Conservation (phyloP, 768 basidiomycete species). For the Auricularia sp. region DNA sequence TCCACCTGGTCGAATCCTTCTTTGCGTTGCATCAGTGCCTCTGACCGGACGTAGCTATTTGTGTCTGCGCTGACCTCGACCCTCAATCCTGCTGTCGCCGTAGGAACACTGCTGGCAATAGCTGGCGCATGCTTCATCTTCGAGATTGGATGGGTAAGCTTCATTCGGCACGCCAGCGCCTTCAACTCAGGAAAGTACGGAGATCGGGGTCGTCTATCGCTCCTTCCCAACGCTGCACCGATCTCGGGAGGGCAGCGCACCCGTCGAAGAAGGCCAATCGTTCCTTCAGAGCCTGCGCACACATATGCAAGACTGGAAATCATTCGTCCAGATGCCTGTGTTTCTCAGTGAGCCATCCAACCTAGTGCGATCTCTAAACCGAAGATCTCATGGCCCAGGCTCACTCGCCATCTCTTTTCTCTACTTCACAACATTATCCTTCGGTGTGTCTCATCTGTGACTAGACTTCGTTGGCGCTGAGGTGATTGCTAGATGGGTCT, state of each 20-base stretch:
- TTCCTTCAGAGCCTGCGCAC: constrained; percentile 1
- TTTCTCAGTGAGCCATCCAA: constrained; percentile 21
- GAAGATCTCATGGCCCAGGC: background rate
- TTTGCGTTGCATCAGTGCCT: background rate
- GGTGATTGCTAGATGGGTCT: constrained; percentile 38
- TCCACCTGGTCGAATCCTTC: background rate
- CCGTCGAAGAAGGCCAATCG: constrained; percentile 8
- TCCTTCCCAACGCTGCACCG: constrained; percentile 25
- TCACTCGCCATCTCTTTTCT: constrained; percentile 35
- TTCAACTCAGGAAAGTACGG: background rate
- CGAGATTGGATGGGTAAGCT: constrained; percentile 27
- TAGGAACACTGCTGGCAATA: constrained; percentile 26
- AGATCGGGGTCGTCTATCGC: constrained; percentile 29
- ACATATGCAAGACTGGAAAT: constrained; percentile 24
- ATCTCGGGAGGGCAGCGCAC: background rate
- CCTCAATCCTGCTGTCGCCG: constrained; percentile 25
- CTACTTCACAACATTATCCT: constrained; percentile 31
- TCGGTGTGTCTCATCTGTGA: constrained; percentile 13
- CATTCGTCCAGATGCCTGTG: constrained; percentile 29
- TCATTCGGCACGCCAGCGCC: too few species aligned
- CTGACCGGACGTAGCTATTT: constrained; percentile 22
- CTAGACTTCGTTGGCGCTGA: background rate
- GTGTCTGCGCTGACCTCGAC: constrained; percentile 36
- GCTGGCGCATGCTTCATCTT: constrained; percentile 28
- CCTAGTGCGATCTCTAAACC: background rate